Evolutionary conservation across 331 rosid genomes (phyloP), one percentile per base, ranked within the genome.

Genomic region (Erythrophleum ivorense): DNA sequence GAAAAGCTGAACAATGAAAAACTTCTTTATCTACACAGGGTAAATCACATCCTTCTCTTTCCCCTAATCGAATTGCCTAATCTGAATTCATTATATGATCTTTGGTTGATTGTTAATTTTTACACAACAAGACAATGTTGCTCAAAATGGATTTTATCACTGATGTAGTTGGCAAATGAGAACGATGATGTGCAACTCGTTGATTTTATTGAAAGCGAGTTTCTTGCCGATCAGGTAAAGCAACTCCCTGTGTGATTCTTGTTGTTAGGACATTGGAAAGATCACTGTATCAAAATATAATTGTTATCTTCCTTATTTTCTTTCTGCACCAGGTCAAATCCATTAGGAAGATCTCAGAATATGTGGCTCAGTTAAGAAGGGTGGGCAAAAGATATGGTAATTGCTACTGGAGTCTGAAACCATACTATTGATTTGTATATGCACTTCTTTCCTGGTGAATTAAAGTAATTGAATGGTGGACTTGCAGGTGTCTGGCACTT

Each of bases 171-270:
- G 64, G 64, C 64, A 57, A 9, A 9, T 19, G 31, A 57, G 64
- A 57, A 57, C 33, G 13, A 57, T 8, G 64, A 57, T 21, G 13
- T 0, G 33, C 64, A 57, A 1, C 13, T 57, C 33, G 8, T 31
- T 57, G 64, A 57, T 57, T 57, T 57, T n/a, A 57, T 57, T 57
- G 64, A 57, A 57, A n/a, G 64, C 12, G 34, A 57, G 64, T 57
- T 57, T 57, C 64, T 57, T 57, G 33, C 33, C 3, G 64, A 57
- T 57, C 64, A 57, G 64, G 64, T 57, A 57, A 57, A 57, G 21
- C 64, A 2, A 21, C 64, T 7, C 19, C 64, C 33, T 19, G 64
- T 38, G 41, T 9, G 11, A 8, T 57, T 57, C 54, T 13, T 49
- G 5, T 14, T 57, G 14, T 21, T 8, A 19, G 3, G 14, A 21